These are phyloP conservation scores for Piromyces sp. DNA, from an alignment of 192 early-diverging fungal genomes.

Conservation along the genomic window DNA sequence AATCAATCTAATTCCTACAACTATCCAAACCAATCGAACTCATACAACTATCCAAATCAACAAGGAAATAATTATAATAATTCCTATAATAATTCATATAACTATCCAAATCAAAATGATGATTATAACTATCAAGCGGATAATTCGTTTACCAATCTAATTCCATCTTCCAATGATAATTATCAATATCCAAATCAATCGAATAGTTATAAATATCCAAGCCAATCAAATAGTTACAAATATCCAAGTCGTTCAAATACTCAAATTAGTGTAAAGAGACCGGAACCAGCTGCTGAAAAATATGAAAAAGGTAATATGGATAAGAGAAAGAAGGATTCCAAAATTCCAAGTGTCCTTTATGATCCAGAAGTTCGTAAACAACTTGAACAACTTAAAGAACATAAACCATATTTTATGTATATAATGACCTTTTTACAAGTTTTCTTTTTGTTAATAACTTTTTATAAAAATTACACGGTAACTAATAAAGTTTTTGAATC, in stretches of 20 bases:
- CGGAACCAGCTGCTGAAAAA: not conserved
- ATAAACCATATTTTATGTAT: slow-evolving; percentile 27
- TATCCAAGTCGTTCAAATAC: not conserved
- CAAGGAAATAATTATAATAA: no score
- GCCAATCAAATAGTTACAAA: no score
- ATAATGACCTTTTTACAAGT: slow-evolving; percentile 18
- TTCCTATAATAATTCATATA: no score
- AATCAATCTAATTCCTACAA: no score
- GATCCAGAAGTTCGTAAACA: slow-evolving; percentile 22
- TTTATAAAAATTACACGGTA: not conserved
- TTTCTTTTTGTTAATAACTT: slow-evolving; percentile 4
- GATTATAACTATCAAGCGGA: no score
- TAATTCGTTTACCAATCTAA: no score
- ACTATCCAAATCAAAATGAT: no score
- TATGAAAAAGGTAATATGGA: not conserved
- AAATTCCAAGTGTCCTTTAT: slow-evolving; percentile 14
- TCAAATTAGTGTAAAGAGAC: not conserved
- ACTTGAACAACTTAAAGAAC: slow-evolving; percentile 15
- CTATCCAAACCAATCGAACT: no score
- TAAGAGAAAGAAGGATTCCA: slow-evolving; percentile 3
- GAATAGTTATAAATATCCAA: no score
- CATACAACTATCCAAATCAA: no score
- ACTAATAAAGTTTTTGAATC: not conserved
- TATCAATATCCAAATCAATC: no score
- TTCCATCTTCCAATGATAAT: no score